Base-by-base conservation (phyloP, 768 basidiomycete species). In the Brasilioporus rufonigricans region DNA sequence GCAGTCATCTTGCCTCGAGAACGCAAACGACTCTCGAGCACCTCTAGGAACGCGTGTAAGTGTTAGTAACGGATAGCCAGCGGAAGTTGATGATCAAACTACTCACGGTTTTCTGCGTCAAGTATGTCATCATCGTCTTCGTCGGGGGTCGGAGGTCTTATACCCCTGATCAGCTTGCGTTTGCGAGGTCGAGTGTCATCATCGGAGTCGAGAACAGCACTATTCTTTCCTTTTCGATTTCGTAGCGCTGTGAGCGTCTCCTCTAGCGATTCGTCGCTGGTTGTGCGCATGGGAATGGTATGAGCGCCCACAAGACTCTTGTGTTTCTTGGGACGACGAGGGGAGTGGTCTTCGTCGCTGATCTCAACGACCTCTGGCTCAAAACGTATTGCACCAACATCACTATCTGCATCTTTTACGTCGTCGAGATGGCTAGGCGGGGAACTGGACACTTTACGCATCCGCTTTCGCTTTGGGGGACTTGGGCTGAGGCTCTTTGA, bases 11-110 rank as follows among this genome's bases (percentile, higher is more conserved):
- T 89, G 54, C 76, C 73, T 29, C 88, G 80, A 26, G 71, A 66
- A 33, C 91, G 84, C 29, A 92, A 68, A 41, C 90, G 84, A 8
- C 71, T 73, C 24, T 84, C 75, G 38, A 93, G 71, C 27, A 92
- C 86, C 49, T 74, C 86, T 91, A 56, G 8, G 32, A 21, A 51
- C 21, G 11, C 33, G 43, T 48, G 40, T n/a, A n/a, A n/a, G n/a
- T n/a, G n/a, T 55, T 35, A 46, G 41, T n/a, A 49, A 19, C 24
- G 32, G 48, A 47, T 45, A 41, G 18, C 16, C 13, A 16, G 35
- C 7, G 16, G 18, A 7, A 16, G 4, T 18, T 9, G 18, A 18
- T 4, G 36, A 23, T 33, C 31, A 44, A 50, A 44, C 8, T 48
- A 69, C 80, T 64, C 61, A 86, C 88, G 76, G 57, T 83, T 74